Conservation (phyloP, 805 yeast species). For the Lachancea lanzarotensis region DNA sequence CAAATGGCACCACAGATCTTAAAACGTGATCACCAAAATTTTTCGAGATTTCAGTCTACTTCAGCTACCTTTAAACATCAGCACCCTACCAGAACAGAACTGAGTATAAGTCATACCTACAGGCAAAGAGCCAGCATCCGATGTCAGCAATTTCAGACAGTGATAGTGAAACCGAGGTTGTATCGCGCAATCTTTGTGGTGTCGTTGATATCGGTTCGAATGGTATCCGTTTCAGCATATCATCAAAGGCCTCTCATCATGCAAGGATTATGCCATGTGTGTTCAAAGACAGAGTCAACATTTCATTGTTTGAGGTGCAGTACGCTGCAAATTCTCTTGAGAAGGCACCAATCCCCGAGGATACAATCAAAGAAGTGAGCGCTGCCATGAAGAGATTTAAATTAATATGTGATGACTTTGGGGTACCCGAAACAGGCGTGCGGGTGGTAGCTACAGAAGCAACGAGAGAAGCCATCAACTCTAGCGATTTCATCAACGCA, state of each 20-base stretch:
- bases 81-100: neutral
- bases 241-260: constrained; percentile 61
- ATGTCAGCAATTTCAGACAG: constrained; percentile 28
- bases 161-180: constrained; percentile 45
- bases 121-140: neutral
- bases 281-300: constrained; percentile 66
- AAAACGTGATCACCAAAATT: constrained; percentile 1
- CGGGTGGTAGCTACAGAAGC: constrained; percentile 72
- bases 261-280: constrained; percentile 75
- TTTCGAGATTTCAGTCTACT: neutral
- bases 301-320: constrained; percentile 61
- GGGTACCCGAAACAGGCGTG: constrained; percentile 55
- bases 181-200: constrained; percentile 52
- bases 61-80: neutral
- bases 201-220: constrained; percentile 75
- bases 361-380: constrained; percentile 52
- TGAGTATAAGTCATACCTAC: neutral
- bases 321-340: constrained; percentile 34
- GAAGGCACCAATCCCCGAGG: constrained; percentile 50
- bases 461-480: constrained; percentile 60
- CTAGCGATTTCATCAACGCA: constrained; percentile 50
- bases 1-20: neutral
- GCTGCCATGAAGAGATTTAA: constrained; percentile 62
- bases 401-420: constrained; percentile 66
- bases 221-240: constrained; percentile 65